Base-by-base conservation (phyloP, 495 filamentous ascomycete species). In the Penicillium crystallinum region DNA sequence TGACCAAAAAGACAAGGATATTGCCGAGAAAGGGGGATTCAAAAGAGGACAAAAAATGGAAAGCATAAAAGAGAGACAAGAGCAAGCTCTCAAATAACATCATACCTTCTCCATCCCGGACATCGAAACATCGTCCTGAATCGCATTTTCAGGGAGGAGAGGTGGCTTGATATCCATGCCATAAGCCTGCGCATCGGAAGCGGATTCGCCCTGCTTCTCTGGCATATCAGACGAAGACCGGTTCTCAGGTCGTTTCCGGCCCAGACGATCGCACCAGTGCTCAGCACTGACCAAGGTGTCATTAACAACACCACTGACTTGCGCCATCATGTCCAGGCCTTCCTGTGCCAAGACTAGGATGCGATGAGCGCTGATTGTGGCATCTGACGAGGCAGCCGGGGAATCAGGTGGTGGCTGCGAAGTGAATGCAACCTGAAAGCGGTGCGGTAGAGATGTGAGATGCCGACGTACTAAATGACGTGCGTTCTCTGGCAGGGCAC, bases 201-300 rank as follows among this genome's bases (percentile, higher is more conserved):
- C 34, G 51, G 59, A 21, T 14, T 59, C 55, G 40, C 53, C 53
- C 41, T 60, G 62, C 44, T 64, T 59, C 45, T 57, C 60, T 38
- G 57, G 52, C 14, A 40, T 55, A 37, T 65, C 59, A 37, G 52
- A 61, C 15, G 64, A 64, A 45, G 50, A 23, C 44, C 53, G 63
- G 36, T 61, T 54, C 8, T 61, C 64, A 8, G 68, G 64, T 15
- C 67, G 67, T 64, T 80, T 77, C 56, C 77, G 79, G 15, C 88
- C 87, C 29, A 95, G 70, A 15, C 83, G 76, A 34, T 87, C 83
- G 54, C 88, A 86, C 92, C 92, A 96, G 61, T 83, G 81, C 66
- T 96, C 90, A 4, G 92, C 92, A 61, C 84, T 89, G 31, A 83
- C 77, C 25, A 96, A 81, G 4, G 91, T 95, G n/a, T 85, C 81